Percentiles rank a stretch among this genome's conserved stretches.
phyloP scores from a whole-genome alignment of 176 grass and related monocot species.

The Musa acuminata region DNA sequence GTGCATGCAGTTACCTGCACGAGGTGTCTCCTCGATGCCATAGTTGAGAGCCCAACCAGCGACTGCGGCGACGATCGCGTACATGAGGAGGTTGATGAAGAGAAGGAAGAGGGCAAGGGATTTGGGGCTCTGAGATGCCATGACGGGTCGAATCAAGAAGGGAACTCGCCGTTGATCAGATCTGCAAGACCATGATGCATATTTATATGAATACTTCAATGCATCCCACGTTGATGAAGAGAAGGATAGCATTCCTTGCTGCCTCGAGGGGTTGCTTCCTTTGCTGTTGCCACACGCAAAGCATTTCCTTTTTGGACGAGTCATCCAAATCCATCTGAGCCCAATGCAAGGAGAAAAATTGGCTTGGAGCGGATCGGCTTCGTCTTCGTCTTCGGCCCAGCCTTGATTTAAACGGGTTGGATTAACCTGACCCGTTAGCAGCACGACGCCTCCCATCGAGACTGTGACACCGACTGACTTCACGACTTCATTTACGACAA shows the following conservation, averaged over 20 bases:
- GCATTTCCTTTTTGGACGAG: background rate
- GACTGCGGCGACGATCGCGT: conserved; percentile 46
- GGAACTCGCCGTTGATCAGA: background rate
- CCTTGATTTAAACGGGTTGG: too few relatives aligned
- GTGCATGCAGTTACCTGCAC: conserved; percentile 18
- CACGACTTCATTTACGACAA: too few relatives aligned
- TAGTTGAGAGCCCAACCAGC: conserved; percentile 93
- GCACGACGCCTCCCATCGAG: too few relatives aligned
- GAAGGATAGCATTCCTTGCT: background rate
- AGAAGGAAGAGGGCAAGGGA: conserved; percentile 47
- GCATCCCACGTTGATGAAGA: background rate
- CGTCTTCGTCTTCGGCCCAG: too few relatives aligned
- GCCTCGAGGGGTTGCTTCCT: background rate
- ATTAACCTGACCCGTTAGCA: too few relatives aligned
- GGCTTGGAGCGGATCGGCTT: too few relatives aligned
- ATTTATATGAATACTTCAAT: background rate
- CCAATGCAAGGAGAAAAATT: too few relatives aligned
- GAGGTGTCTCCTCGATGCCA: conserved; percentile 60
- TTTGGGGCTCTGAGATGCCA: conserved; percentile 28
- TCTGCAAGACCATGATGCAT: background rate
- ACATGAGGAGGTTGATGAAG: conserved; percentile 84
- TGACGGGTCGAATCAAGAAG: conserved; percentile 1
- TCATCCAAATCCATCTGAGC: too few relatives aligned
- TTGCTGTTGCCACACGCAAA: background rate
- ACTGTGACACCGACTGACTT: too few relatives aligned